These are phyloP conservation scores for Camellia oleifera DNA, from an alignment of 179 eudicot species.

Conservation along the genomic window DNA sequence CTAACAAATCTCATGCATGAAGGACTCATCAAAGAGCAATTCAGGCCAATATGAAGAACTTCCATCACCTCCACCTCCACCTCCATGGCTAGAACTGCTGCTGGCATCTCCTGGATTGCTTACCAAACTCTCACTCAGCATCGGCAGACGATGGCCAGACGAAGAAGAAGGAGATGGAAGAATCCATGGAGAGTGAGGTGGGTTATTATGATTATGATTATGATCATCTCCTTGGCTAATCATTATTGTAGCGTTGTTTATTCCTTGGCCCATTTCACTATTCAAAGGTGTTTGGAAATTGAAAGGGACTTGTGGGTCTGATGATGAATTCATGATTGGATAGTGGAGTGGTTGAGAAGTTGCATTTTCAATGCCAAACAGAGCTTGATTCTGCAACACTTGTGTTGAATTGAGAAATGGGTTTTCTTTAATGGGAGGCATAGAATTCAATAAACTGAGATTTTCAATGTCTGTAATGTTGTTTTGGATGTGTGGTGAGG, in stretches of 20 bases:
- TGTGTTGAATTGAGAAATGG: slow-evolving; percentile 7
- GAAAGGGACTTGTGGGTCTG: slow-evolving; percentile 18
- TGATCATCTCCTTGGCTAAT: background rate
- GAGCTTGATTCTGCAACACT: slow-evolving; percentile 8
- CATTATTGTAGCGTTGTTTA: no score
- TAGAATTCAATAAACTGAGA: slow-evolving; percentile 1
- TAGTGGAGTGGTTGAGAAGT: slow-evolving; percentile 21
- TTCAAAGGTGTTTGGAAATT: slow-evolving; percentile 20
- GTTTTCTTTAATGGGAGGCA: background rate
- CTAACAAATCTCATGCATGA: slow-evolving; percentile 24
- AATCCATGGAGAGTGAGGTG: slow-evolving; percentile 17
- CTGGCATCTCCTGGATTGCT: slow-evolving; percentile 21
- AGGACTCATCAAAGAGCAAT: slow-evolving; percentile 25
- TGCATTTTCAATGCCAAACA: slow-evolving; percentile 11
- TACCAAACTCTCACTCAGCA: slow-evolving; percentile 10
- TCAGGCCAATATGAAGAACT: slow-evolving; percentile 32
- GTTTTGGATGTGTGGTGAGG: slow-evolving; percentile 1
- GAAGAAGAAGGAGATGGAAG: slow-evolving; percentile 14
- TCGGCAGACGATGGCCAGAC: background rate
- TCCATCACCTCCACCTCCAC: background rate
- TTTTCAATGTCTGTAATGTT: background rate
- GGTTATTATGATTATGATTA: background rate
- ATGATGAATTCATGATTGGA: background rate
- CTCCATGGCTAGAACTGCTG: slow-evolving; percentile 31
- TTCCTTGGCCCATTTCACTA: background rate